Percentiles rank a stretch among this genome's conserved stretches.
Conservation (phyloP, 2,329 filamentous ascomycete species). For the Paramyrothecium roridum region DNA sequence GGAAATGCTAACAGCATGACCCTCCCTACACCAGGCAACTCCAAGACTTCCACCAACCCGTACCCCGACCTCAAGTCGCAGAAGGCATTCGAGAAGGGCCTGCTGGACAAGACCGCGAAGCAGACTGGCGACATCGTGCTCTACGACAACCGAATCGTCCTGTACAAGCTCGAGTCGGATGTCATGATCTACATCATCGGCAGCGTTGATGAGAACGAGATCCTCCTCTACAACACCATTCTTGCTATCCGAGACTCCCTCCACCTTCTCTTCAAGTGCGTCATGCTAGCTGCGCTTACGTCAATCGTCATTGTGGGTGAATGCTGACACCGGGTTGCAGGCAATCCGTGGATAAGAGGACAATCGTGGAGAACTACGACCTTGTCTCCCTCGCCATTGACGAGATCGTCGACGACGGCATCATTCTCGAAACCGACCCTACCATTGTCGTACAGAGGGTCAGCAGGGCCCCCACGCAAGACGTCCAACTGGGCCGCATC, state of each 20-base stretch:
- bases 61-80: conserved; percentile 91
- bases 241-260: conserved; percentile 86
- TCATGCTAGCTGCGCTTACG: conserved; percentile 2
- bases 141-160: conserved; percentile 92
- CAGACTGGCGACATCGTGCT: conserved; percentile 94
- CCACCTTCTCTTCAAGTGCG: conserved; percentile 88
- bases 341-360: conserved; percentile 95
- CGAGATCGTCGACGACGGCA: conserved; percentile 92
- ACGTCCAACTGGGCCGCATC: conserved; percentile 89
- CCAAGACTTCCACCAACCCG: conserved; percentile 62
- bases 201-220: conserved; percentile 90
- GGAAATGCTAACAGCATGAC: conserved; percentile 24
- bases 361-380: conserved; percentile 98
- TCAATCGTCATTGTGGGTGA: conserved; percentile 4
- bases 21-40: conserved; percentile 24
- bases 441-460: conserved; percentile 91
- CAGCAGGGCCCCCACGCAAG: conserved; percentile 85
- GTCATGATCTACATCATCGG: conserved; percentile 96
- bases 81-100: conserved; percentile 93
- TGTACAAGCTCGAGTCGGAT: conserved; percentile 98
- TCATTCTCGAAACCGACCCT: conserved; percentile 95
- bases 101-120: conserved; percentile 94
- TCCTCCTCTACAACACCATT: conserved; percentile 91
- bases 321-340: conserved; percentile 41
- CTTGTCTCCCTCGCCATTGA: conserved; percentile 90